Evolutionary conservation across 1,284 basidiomycete genomes (phyloP).

Genomic region (Gymnopus androsaceus): DNA sequence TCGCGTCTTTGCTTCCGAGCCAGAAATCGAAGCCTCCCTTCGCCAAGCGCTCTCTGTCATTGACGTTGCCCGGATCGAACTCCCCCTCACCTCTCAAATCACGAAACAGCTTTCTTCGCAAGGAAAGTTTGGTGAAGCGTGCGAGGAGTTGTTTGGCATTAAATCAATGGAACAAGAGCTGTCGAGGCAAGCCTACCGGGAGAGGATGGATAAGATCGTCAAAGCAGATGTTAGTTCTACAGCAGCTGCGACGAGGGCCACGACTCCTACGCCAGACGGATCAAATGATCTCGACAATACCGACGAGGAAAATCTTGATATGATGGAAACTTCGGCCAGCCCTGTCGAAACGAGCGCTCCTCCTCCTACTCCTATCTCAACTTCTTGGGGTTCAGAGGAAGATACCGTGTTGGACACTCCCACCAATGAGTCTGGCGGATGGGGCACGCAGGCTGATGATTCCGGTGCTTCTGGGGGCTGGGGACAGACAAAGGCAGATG

Average conservation of each 20-base stretch:
- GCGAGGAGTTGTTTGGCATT: slow-evolving; percentile 37
- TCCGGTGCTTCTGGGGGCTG: slow-evolving; percentile 2
- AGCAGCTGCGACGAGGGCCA: slow-evolving; percentile 1
- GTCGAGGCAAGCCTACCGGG: neutral
- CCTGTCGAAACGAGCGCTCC: neutral
- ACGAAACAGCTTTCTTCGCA: slow-evolving; percentile 47
- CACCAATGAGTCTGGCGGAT: neutral
- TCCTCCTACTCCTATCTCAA: neutral
- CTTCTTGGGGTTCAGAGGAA: neutral
- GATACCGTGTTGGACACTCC: neutral
- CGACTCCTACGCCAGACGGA: neutral
- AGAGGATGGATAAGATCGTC: neutral
- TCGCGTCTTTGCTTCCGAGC: slow-evolving; percentile 13
- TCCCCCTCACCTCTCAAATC: slow-evolving; percentile 56
- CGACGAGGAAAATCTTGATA: neutral
- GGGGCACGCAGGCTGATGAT: neutral
- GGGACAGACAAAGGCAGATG: slow-evolving; percentile 5
- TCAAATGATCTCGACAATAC: slow-evolving; percentile 1
- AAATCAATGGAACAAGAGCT: neutral
- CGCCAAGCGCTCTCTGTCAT: slow-evolving; percentile 48
- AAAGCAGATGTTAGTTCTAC: neutral
- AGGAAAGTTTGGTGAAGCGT: slow-evolving; percentile 53
- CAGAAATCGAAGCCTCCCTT: slow-evolving; percentile 43
- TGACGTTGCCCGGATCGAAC: slow-evolving; percentile 54
- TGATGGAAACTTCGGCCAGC: neutral